These are phyloP conservation scores for Candida sp. DNA, from an alignment of 1,139 yeast species.

Conservation along the genomic window DNA sequence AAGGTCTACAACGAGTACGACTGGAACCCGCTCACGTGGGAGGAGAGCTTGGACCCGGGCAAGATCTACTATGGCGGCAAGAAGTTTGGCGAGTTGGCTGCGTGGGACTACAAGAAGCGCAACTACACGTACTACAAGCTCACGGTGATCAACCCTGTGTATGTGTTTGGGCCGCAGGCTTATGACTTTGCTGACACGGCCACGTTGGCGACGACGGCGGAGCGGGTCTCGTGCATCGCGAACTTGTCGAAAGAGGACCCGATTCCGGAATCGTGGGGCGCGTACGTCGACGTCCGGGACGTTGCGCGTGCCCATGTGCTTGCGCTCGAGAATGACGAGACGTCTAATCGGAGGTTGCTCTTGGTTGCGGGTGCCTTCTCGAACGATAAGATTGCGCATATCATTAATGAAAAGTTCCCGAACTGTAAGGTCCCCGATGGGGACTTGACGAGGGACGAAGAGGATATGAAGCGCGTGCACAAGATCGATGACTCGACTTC, in stretches of 20 bases:
- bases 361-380: slow-evolving; percentile 29
- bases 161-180: slow-evolving; percentile 49
- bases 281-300: slow-evolving; percentile 54
- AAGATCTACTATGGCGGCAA: slow-evolving; percentile 36
- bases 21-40: slow-evolving; percentile 45
- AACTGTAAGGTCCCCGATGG: slow-evolving; percentile 15
- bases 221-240: slow-evolving; percentile 27
- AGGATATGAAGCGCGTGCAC: slow-evolving; percentile 2
- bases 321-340: slow-evolving; percentile 34
- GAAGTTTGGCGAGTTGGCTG: slow-evolving; percentile 39
- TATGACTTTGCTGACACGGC: slow-evolving; percentile 29
- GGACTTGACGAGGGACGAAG: slow-evolving; percentile 3
- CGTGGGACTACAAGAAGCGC: slow-evolving; percentile 50
- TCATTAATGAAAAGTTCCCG: slow-evolving; percentile 25
- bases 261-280: slow-evolving; percentile 18
- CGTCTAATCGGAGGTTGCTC: slow-evolving; percentile 31
- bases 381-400: slow-evolving; percentile 23
- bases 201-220: slow-evolving; percentile 31
- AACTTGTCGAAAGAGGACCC: slow-evolving; percentile 18
- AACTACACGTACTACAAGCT: slow-evolving; percentile 30
- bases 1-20: slow-evolving; percentile 28
- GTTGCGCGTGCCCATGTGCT: slow-evolving; percentile 54
- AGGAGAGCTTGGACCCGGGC: slow-evolving; percentile 21
- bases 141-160: slow-evolving; percentile 34
- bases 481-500: slow-evolving; percentile 31